A percentile compares a stretch with the other conserved stretches of the same genome.
Evolutionary conservation across 73 alveolate genomes (phyloP).

Genomic region (Tetrahymena borealis): DNA sequence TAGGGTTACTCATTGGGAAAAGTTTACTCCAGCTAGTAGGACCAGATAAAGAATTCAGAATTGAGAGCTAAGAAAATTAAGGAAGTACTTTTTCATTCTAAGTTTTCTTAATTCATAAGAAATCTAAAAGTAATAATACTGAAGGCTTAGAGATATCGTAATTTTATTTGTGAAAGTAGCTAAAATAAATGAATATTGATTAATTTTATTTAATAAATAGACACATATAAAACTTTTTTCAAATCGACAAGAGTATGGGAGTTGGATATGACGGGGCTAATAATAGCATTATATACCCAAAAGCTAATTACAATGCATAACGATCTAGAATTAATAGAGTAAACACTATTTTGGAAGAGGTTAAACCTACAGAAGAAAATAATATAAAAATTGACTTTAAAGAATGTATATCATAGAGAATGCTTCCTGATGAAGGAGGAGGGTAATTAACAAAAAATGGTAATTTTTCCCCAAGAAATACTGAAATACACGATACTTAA

Average conservation of each 20-base stretch:
- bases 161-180: not conserved
- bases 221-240: not conserved
- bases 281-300: not conserved
- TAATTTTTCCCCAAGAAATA: not conserved
- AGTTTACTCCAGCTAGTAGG: not conserved
- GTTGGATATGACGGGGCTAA: no score
- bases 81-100: not conserved
- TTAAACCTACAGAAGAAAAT: not conserved
- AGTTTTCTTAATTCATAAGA: not conserved
- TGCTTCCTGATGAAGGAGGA: not conserved
- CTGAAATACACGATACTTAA: not conserved
- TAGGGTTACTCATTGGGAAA: not conserved
- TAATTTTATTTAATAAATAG: not conserved
- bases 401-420: not conserved
- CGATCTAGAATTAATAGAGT: not conserved
- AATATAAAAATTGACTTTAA: not conserved
- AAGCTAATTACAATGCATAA: not conserved
- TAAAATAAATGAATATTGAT: not conserved
- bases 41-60: not conserved
- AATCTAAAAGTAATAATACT: not conserved
- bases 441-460: no score
- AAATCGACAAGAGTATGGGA: not conserved
- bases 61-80: not conserved
- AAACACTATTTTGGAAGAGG: not conserved
- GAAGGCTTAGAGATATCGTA: not conserved